Conservation (phyloP, 257 asterid species). For the Pogostemon cablin region DNA sequence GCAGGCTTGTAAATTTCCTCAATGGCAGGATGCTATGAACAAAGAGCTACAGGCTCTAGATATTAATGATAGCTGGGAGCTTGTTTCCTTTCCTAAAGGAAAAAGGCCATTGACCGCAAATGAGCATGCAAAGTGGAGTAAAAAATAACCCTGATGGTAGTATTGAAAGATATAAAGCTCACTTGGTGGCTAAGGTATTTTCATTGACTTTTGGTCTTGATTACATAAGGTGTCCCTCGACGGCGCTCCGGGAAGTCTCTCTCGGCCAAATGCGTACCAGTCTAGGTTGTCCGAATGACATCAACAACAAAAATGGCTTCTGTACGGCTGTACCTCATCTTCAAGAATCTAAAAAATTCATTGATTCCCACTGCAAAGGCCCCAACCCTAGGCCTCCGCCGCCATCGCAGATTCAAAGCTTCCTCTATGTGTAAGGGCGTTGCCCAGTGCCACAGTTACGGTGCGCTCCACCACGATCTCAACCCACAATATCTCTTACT, state of each 20-base stretch:
- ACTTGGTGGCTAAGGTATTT: too few species aligned
- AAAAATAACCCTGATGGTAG: too few species aligned
- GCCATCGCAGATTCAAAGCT: conserved; percentile 66
- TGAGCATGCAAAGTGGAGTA: too few species aligned
- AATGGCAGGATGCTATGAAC: too few species aligned
- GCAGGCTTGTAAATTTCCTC: too few species aligned
- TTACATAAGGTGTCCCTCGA: conserved; percentile 63
- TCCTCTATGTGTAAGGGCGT: conserved; percentile 89
- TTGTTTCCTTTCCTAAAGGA: too few species aligned
- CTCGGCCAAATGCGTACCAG: conserved; percentile 92
- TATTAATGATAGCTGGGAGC: too few species aligned
- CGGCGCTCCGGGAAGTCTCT: conserved; percentile 89
- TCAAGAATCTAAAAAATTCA: conserved; percentile 90
- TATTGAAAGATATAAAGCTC: too few species aligned
- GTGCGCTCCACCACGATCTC: conserved; percentile 92
- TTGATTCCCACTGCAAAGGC: conserved; percentile 83
- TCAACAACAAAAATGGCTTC: conserved; percentile 75
- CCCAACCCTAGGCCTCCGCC: conserved; percentile 73
- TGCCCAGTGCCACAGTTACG: conserved; percentile 95
- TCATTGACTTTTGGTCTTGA: too few species aligned
- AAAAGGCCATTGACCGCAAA: too few species aligned
- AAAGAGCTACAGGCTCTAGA: too few species aligned
- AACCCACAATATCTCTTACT: conserved; percentile 91
- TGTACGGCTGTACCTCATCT: conserved; percentile 64
- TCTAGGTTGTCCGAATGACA: conserved; percentile 95